Evolutionary conservation across 306 rosid species (phyloP).

Genomic region (Prunus campanulata): DNA sequence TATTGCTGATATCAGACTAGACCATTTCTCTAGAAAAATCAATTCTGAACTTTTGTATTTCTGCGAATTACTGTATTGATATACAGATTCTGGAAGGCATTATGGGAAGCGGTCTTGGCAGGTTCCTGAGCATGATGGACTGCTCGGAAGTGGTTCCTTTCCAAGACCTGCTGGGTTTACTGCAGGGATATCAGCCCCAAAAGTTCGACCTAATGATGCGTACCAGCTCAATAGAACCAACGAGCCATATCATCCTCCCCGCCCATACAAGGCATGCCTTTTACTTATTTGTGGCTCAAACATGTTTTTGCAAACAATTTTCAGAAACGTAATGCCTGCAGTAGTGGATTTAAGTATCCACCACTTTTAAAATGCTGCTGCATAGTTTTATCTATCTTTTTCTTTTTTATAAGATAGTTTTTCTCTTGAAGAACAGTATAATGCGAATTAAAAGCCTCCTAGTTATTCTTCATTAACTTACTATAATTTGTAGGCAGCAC

Average conservation of each 20-base stretch:
- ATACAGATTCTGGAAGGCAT: constrained; percentile 69
- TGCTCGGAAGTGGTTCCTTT: constrained; percentile 97
- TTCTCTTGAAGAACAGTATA: constrained; percentile 10
- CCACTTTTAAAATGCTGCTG: neutral
- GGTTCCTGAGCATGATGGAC: constrained; percentile 98
- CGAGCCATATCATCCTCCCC: constrained; percentile 95
- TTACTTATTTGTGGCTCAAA: neutral
- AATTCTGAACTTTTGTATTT: constrained; percentile 4
- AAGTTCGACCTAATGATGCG: constrained; percentile 55
- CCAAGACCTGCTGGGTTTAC: constrained; percentile 82
- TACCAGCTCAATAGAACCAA: constrained; percentile 57
- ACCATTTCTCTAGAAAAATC: constrained; percentile 20
- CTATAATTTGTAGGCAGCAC: constrained; percentile 60
- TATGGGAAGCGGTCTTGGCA: constrained; percentile 70
- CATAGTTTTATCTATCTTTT: constrained; percentile 14
- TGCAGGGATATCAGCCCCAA: constrained; percentile 60
- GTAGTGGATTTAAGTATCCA: neutral
- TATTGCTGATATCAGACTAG: constrained; percentile 2
- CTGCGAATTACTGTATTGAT: constrained; percentile 25
- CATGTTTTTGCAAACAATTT: neutral
- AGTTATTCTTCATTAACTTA: neutral
- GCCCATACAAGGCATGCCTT: constrained; percentile 74
- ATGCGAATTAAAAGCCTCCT: constrained; percentile 9
- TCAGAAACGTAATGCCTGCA: neutral
- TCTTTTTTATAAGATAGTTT: neutral